Evolutionary conservation across 2,329 filamentous ascomycete species (phyloP), one percentile per base, ranked within the genome.

Genomic region (Graphium sp.): DNA sequence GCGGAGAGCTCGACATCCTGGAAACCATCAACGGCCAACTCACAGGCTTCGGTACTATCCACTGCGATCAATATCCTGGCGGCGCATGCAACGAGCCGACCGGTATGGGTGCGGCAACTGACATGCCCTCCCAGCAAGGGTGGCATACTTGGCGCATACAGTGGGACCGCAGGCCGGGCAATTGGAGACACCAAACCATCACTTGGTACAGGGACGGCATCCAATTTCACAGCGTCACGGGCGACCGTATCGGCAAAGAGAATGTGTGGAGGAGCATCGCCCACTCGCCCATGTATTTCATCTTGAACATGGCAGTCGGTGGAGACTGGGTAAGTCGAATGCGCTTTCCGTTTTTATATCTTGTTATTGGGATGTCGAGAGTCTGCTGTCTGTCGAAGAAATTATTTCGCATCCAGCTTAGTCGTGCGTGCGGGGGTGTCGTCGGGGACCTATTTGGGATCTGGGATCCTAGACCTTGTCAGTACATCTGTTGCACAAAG

Each of bases 1-100:
- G 60, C 33, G 66, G 66, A 34, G 66, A 71, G 52, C 49, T 71
- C 28, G 66, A 71, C 41, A 60, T 70, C 38, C 52, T 71, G 42
- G 66, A 71, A 51, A 58, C 56, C 32, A 46, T 67, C 39, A 64
- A 68, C 44, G 66, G 65, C 7, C 30, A 49, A 22, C 44, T 46
- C 4, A 52, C 47, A 2, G 63, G 47, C 8, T 55, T 60, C 30
- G 64, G 59, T 17, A 66, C 60, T 7, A 46, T 59, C 3, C 66
- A 71, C 49, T 71, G 65, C 46, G 59, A 60, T 15, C 34, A 35
- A 13, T 34, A 41, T 5, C 43, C 45, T 5, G 62, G 60, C 12
- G 61, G 62, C 5, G 46, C 57, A 21, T 70, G 65, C 52, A 55
- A 60, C 25, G 64, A 68, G 46, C 59, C 60, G 2, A 41, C 30